Percentiles rank a stretch among this genome's conserved stretches.
Conservation (phyloP, 345 rosid species). For the Hirschfeldia incana region DNA sequence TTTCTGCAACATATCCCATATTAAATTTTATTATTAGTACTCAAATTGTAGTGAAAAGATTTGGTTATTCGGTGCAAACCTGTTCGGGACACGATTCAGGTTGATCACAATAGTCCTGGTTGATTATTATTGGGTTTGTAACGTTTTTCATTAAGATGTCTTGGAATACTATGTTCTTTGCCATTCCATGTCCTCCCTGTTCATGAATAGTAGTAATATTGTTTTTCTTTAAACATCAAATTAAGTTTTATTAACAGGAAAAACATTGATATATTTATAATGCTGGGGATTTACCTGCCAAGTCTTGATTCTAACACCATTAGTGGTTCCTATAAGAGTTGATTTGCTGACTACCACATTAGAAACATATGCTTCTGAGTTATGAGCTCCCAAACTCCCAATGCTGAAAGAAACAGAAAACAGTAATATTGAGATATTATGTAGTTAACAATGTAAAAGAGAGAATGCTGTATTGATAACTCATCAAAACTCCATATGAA, state of each 20-base stretch:
- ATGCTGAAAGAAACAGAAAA: constrained; percentile 45
- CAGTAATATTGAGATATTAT: not conserved
- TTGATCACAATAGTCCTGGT: constrained; percentile 83
- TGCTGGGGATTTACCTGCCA: constrained; percentile 68
- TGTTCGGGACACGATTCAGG: constrained; percentile 50
- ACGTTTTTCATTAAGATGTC: constrained; percentile 67
- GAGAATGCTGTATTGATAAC: not conserved
- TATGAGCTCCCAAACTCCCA: constrained; percentile 79
- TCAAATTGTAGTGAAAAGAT: not conserved
- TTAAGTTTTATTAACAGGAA: not conserved
- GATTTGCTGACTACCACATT: constrained; percentile 68
- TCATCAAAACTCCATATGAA: too few species aligned
- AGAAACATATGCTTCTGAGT: constrained; percentile 67
- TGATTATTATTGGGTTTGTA: constrained; percentile 73
- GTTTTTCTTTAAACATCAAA: not conserved
- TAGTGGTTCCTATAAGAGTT: constrained; percentile 64
- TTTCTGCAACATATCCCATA: constrained; percentile 38
- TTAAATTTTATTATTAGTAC: not conserved
- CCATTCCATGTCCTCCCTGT: constrained; percentile 88
- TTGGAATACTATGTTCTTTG: constrained; percentile 60
- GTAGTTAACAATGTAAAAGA: not conserved
- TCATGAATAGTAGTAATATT: not conserved
- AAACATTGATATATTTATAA: not conserved
- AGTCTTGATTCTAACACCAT: constrained; percentile 90
- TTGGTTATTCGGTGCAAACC: constrained; percentile 41